Evolutionary conservation across 495 filamentous ascomycete species (phyloP), one percentile per base, ranked within the genome.

Genomic region (Hypoxylon lienhwacheense): DNA sequence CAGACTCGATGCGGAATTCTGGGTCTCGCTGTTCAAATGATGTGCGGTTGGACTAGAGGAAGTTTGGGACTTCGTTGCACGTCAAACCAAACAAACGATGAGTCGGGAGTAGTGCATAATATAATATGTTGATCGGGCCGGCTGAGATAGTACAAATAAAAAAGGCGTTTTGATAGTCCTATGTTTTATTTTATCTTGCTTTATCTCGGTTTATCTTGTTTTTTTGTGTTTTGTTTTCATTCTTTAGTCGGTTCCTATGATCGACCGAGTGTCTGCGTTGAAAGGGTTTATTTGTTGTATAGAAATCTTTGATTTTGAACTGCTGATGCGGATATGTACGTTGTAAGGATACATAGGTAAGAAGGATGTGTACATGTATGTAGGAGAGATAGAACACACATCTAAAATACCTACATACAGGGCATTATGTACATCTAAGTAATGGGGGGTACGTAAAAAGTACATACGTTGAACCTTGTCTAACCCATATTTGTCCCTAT

Each of bases 21-120:
- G 28, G 35, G 33, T 31, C 35, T 20, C 44, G 26, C 22, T 21
- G 15, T 20, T 36, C 26, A 19, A 31, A 32, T n/a, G n/a, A n/a
- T n/a, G 16, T 45, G 28, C 21, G 8, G 32, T 0, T 22, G 11
- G 10, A 17, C 22, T 42, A 14, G 22, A 16, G 8, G 33, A 46
- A 35, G 17, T 28, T n/a, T 31, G 22, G 10, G 26, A 22, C 16
- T 37, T 43, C 25, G 39, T 37, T 32, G 42, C 35, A 47, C 47
- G 36, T 52, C 25, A 21, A 44, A 39, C 51, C 42, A 43, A 47
- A 41, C 26, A 40, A 35, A 47, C 29, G 39, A 54, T 60, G 20
- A 26, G 31, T 24, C 21, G 24, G 20, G 25, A 34, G 12, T 2
- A 19, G 17, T 15, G 17, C 20, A 21, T 15, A 40, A 35, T 26